These are phyloP conservation scores for Acacia pycnantha DNA, from an alignment of 331 rosid species.

Conservation along the genomic window DNA sequence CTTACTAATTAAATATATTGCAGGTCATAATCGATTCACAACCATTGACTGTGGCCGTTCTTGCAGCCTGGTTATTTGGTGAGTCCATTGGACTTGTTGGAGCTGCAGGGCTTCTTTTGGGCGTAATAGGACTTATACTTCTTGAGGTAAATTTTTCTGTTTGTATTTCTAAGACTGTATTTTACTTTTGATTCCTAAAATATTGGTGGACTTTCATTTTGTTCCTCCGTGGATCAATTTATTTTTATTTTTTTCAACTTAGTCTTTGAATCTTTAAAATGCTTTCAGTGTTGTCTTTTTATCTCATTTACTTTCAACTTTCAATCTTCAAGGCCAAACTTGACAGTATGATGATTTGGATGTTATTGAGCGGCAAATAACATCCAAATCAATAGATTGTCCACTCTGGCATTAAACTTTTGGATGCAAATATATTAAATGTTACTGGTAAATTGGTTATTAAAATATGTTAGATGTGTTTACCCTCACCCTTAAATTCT, in stretches of 20 bases:
- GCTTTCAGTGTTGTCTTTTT: background rate
- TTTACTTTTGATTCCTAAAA: background rate
- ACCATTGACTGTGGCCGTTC: conserved; percentile 92
- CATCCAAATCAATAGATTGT: background rate
- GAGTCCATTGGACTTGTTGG: conserved; percentile 87
- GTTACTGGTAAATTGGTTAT: background rate
- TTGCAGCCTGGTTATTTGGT: conserved; percentile 83
- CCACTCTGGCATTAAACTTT: background rate
- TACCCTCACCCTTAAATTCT: background rate
- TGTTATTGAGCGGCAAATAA: background rate
- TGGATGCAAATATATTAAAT: background rate
- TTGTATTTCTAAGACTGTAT: background rate
- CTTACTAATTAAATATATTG: conserved; percentile 12
- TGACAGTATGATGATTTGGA: background rate
- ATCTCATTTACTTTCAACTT: background rate
- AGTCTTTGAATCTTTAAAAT: background rate
- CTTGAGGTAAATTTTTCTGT: conserved; percentile 64
- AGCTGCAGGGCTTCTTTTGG: conserved; percentile 87
- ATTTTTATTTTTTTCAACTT: background rate
- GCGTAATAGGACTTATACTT: conserved; percentile 79
- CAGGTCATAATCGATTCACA: conserved; percentile 98
- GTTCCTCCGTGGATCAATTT: background rate
- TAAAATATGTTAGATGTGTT: background rate
- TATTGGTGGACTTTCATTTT: background rate
- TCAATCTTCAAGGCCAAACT: background rate